These are phyloP conservation scores for Cyanidium caldarium DNA, from an alignment of 23 red algal species.

Conservation along the genomic window DNA sequence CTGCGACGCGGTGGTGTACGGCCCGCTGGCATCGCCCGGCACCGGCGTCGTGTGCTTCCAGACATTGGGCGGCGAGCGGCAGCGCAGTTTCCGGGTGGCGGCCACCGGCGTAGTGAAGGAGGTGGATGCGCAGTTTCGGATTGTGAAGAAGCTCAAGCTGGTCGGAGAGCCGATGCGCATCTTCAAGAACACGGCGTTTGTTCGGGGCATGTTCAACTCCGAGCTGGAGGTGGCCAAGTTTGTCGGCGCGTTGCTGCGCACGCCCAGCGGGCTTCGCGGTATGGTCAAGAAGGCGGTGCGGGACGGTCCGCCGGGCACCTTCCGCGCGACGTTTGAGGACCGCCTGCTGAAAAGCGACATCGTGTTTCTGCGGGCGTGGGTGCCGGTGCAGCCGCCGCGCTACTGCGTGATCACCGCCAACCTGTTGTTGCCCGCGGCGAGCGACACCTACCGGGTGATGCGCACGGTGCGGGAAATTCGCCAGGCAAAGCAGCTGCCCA, in stretches of 20 bases:
- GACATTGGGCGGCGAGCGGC: conserved; percentile 38
- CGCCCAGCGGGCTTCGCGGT: conserved; percentile 68
- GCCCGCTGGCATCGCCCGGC: conserved; percentile 35
- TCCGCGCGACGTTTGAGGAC: conserved; percentile 97
- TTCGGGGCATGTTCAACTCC: conserved; percentile 93
- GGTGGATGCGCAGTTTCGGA: conserved; percentile 35
- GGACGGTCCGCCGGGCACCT: conserved; percentile 64
- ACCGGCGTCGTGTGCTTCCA: conserved; percentile 64
- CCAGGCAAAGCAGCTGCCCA: conserved; percentile 32
- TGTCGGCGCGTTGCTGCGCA: conserved; percentile 73
- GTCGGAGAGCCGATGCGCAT: conserved; percentile 76
- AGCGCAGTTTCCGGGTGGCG: conserved; percentile 53
- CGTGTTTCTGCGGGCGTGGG: conserved; percentile 95
- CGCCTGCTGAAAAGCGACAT: conserved; percentile 69
- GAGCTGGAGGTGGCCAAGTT: conserved; percentile 89
- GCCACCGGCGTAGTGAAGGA: conserved; percentile 74
- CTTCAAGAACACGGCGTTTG: conserved; percentile 93
- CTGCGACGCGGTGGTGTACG: conserved; percentile 81
- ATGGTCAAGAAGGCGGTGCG: conserved; percentile 68
- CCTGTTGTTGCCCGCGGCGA: conserved; percentile 30
- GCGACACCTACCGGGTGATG: conserved; percentile 42
- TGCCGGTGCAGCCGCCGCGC: conserved; percentile 47
- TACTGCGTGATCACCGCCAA: conserved; percentile 53
- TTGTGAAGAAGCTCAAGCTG: conserved; percentile 97
- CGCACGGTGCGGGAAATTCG: conserved; percentile 87